Evolutionary conservation across 106 monocot species (phyloP).

Genomic region (Dioscorea zingiberensis): DNA sequence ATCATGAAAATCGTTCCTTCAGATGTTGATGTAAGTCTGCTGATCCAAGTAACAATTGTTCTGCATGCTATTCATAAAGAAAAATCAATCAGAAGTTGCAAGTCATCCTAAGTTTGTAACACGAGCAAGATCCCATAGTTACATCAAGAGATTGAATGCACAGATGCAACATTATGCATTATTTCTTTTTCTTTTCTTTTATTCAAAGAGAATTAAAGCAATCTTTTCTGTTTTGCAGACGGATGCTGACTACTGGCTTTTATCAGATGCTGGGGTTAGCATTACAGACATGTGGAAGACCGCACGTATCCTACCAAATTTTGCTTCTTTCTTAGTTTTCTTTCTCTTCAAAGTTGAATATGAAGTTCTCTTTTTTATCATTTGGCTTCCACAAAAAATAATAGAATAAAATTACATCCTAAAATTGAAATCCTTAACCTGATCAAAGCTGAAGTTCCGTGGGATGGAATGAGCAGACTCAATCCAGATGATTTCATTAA

Average conservation of each 20-base stretch:
- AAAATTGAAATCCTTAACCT: slow-evolving; percentile 15
- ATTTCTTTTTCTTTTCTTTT: not conserved
- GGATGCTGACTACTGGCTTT: slow-evolving; percentile 80
- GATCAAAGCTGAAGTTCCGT: slow-evolving; percentile 45
- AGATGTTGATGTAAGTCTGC: slow-evolving; percentile 73
- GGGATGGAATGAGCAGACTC: slow-evolving; percentile 34
- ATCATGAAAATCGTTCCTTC: slow-evolving; percentile 86
- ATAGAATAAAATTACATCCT: too few relatives aligned
- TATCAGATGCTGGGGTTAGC: slow-evolving; percentile 38
- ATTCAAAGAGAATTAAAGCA: not conserved
- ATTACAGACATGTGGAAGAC: slow-evolving; percentile 54
- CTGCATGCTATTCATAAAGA: not conserved
- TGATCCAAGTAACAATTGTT: not conserved
- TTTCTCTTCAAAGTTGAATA: too few relatives aligned
- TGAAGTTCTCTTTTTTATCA: too few relatives aligned
- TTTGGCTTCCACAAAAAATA: too few relatives aligned
- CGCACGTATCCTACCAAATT: not conserved
- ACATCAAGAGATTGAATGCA: slow-evolving; percentile 28
- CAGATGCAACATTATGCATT: not conserved
- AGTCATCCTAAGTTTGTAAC: not conserved
- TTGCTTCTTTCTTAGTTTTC: not conserved
- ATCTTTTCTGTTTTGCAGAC: slow-evolving; percentile 26
- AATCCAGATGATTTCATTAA: slow-evolving; percentile 37
- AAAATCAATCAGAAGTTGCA: not conserved
- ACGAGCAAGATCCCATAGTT: not conserved